phyloP scores from a whole-genome alignment of 495 filamentous ascomycete genomes.

The Cercophora scortea region DNA sequence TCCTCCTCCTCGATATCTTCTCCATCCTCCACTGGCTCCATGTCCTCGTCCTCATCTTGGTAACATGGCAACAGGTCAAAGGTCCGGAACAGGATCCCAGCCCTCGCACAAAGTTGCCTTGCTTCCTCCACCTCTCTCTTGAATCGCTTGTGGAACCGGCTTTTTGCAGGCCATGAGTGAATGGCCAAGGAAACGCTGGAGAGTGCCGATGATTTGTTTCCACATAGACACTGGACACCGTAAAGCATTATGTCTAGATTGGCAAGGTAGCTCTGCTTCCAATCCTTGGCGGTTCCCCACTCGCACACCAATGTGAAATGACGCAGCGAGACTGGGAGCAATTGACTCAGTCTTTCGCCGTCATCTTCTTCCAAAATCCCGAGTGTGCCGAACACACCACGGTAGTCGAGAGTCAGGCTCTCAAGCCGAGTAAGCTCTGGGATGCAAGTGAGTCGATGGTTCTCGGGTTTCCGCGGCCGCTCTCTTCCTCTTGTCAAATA shows the following conservation, averaged over 20 bases:
- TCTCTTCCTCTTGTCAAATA: constrained; percentile 24
- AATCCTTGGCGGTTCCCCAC: constrained; percentile 24
- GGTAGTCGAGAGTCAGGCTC: constrained; percentile 23
- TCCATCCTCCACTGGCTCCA: constrained; percentile 9
- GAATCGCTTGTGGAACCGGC: constrained; percentile 23
- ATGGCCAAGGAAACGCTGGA: constrained; percentile 22
- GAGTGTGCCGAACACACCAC: constrained; percentile 25
- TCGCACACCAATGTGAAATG: constrained; percentile 26
- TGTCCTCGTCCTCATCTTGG: constrained; percentile 23
- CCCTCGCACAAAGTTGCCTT: constrained; percentile 12
- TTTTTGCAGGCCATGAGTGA: constrained; percentile 27
- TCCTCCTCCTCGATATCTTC: constrained; percentile 9
- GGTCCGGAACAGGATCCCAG: constrained; percentile 21
- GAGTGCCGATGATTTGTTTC: constrained; percentile 8
- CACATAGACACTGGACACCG: constrained; percentile 21
- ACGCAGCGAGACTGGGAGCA: constrained; percentile 18
- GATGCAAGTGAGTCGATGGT: constrained; percentile 25
- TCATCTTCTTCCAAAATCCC: constrained; percentile 27
- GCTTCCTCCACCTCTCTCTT: constrained; percentile 20
- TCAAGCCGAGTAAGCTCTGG: constrained; percentile 16
- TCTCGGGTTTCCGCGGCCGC: constrained; percentile 25
- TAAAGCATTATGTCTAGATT: constrained; percentile 27
- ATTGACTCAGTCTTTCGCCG: constrained; percentile 20
- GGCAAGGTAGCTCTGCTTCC: constrained; percentile 24
- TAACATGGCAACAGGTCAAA: constrained; percentile 25